Evolutionary conservation across 306 rosid genomes (phyloP).

Genomic region (Alnus glutinosa): DNA sequence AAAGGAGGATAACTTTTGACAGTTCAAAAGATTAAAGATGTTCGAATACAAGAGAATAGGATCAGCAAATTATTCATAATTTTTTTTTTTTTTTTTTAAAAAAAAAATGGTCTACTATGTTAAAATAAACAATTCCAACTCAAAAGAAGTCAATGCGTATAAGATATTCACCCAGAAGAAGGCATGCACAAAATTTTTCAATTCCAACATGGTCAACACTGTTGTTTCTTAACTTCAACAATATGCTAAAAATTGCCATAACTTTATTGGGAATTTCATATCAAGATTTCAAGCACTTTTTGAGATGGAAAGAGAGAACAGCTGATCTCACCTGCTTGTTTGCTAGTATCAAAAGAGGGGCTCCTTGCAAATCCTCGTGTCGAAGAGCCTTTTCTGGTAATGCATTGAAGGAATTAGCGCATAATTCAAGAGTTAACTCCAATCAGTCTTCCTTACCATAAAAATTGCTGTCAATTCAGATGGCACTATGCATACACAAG

Average conservation of each 20-base stretch:
- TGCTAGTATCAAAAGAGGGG: slow-evolving; percentile 90
- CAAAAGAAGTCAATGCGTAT: background rate
- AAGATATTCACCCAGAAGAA: background rate
- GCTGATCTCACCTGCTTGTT: slow-evolving; percentile 82
- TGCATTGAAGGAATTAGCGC: slow-evolving; percentile 33
- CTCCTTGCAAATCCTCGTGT: slow-evolving; percentile 96
- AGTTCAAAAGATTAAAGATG: background rate
- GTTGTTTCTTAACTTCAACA: background rate
- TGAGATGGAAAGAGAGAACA: background rate
- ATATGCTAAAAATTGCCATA: background rate
- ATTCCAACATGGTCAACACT: background rate
- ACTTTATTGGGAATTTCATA: background rate
- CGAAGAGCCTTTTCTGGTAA: slow-evolving; percentile 88
- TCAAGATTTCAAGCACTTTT: background rate
- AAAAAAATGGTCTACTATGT: background rate
- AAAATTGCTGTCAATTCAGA: slow-evolving; percentile 21
- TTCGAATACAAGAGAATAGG: background rate
- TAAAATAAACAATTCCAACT: background rate
- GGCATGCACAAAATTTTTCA: background rate
- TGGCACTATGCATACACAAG: slow-evolving; percentile 12
- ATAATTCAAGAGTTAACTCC: slow-evolving; percentile 22
- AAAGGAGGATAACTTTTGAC: background rate
- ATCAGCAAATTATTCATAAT: background rate
- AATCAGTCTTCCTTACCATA: slow-evolving; percentile 11
- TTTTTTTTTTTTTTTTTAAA: background rate